Evolutionary conservation across 2,329 filamentous ascomycete species (phyloP), one percentile per base, ranked within the genome.

Genomic region (Talaromyces funiculosus): DNA sequence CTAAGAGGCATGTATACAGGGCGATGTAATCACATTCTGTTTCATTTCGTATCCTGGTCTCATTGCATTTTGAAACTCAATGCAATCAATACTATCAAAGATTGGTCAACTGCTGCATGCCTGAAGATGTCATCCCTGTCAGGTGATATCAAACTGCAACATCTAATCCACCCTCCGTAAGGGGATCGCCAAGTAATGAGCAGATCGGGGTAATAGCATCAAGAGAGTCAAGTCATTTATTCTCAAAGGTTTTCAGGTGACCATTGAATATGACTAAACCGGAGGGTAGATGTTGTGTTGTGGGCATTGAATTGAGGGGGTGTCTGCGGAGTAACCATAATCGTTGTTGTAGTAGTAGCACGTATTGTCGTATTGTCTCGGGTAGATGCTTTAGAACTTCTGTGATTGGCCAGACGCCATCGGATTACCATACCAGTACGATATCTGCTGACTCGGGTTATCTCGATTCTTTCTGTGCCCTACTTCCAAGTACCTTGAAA

Each of bases 391-490:
- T 20, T 8, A 12, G 4, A 38, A 18, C 20, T 29, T 31, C 14
- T 55, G 10, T 55, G 12, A 42, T 55, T 55, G 53, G 53, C 14
- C 35, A 40, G 24, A 29, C 18, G 9, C 2, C 12, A 24, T 16
- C n/a, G n/a, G 14, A 42, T 55, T 55, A 55, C 53, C 22, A 29
- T 55, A 55, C 53, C 51, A 35, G 35, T 33, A 51, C 47, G 18
- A 33, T 22, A 51, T 51, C 47, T 35, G 47, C 47, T 51, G 47
- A 51, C 47, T 35, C 29, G 26, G 26, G n/a, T 33, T 51, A 24
- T 9, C n/a, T n/a, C n/a, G n/a, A 16, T 10, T 29, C 24, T 47
- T 14, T 14, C 22, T 47, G 22, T 29, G n/a, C 12, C 6, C 26
- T 10, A 47, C 29, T 33, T 20, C 18, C 8, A 35, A 51, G 47